Percentiles rank a stretch among this genome's conserved stretches.
Conservation (phyloP, 495 filamentous ascomycete genomes). For the Rostrohypoxylon terebratum region DNA sequence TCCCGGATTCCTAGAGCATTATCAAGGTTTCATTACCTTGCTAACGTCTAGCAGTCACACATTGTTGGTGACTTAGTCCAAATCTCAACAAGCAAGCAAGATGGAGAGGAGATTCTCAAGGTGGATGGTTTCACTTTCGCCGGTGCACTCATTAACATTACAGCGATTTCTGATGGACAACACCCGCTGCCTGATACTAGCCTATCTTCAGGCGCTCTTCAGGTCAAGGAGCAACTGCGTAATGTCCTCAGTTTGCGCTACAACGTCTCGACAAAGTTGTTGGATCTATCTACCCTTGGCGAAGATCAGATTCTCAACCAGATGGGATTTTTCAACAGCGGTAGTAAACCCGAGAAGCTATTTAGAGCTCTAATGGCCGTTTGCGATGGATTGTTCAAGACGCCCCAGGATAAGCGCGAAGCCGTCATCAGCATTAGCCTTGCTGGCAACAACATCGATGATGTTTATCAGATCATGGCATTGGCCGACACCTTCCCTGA, state of each 20-base stretch:
- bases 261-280: slow-evolving; percentile 72
- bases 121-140: slow-evolving; percentile 75
- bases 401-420: slow-evolving; percentile 71
- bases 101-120: slow-evolving; percentile 69
- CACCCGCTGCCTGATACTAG: slow-evolving; percentile 38
- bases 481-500: slow-evolving; percentile 82
- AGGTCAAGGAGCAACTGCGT: slow-evolving; percentile 58
- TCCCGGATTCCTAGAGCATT: slow-evolving; percentile 58
- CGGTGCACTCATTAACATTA: slow-evolving; percentile 68
- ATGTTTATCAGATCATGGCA: slow-evolving; percentile 74
- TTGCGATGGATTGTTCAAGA: slow-evolving; percentile 76
- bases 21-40: slow-evolving; percentile 67
- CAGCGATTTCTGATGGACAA: slow-evolving; percentile 49
- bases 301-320: slow-evolving; percentile 72
- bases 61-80: slow-evolving; percentile 76
- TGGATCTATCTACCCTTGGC: slow-evolving; percentile 81
- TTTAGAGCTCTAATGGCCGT: slow-evolving; percentile 90
- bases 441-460: slow-evolving; percentile 77
- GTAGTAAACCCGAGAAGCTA: slow-evolving; percentile 81
- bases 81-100: slow-evolving; percentile 72
- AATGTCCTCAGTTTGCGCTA: slow-evolving; percentile 79
- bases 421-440: slow-evolving; percentile 82
- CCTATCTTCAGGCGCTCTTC: slow-evolving; percentile 56
- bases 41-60: slow-evolving; percentile 80
- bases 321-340: slow-evolving; percentile 80